Conservation (phyloP, 768 basidiomycete genomes). For the Lentinula guzmanii region DNA sequence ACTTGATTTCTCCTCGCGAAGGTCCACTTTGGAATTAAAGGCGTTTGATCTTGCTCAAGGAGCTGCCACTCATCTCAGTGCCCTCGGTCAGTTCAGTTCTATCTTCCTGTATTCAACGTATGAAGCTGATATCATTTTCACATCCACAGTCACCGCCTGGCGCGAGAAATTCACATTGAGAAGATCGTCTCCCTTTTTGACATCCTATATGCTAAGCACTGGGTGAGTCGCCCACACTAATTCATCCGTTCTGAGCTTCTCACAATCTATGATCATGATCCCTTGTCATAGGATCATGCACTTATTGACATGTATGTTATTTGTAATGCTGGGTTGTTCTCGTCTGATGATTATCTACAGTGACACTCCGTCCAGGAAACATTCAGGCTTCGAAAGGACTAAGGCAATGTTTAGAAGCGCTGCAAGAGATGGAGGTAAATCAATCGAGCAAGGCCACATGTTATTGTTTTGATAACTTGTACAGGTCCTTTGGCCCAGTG, state of each 20-base stretch:
- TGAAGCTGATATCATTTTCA: neutral
- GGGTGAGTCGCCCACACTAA: slow-evolving; percentile 42
- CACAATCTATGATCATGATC: slow-evolving; percentile 8
- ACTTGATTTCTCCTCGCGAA: slow-evolving; percentile 36
- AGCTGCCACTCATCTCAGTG: slow-evolving; percentile 66
- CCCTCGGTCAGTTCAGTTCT: slow-evolving; percentile 38
- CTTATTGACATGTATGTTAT: slow-evolving; percentile 55
- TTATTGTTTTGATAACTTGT: slow-evolving; percentile 7
- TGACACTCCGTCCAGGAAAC: slow-evolving; percentile 65
- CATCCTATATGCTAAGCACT: slow-evolving; percentile 64
- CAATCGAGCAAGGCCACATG: neutral
- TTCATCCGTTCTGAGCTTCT: slow-evolving; percentile 5
- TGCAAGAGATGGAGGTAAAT: slow-evolving; percentile 65
- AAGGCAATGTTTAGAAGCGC: slow-evolving; percentile 54
- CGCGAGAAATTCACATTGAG: slow-evolving; percentile 57
- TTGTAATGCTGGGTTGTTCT: neutral
- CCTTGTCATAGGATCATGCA: slow-evolving; percentile 65
- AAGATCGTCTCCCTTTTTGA: slow-evolving; percentile 57
- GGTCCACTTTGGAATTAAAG: slow-evolving; percentile 49
- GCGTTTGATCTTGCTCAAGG: slow-evolving; percentile 72
- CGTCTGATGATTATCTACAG: slow-evolving; percentile 25
- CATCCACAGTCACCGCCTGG: slow-evolving; percentile 47
- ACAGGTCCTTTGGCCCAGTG: slow-evolving; percentile 68
- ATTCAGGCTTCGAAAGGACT: slow-evolving; percentile 64
- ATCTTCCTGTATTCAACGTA: no score